phyloP scores from a whole-genome alignment of 352 stramenopile genomes.

The Pythium brachiatum region DNA sequence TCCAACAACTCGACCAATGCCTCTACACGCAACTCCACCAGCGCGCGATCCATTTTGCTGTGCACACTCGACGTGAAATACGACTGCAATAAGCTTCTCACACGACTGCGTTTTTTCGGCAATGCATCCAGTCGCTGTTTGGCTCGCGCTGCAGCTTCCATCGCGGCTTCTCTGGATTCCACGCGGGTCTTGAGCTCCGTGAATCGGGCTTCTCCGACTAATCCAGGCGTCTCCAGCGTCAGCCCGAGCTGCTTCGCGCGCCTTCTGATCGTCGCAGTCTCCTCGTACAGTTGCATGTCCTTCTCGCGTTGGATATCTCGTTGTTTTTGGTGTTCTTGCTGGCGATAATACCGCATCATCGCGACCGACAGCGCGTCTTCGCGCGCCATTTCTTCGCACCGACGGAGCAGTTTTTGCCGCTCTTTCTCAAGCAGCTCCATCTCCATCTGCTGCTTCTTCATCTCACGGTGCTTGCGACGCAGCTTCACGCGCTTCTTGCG shows the following conservation, averaged over 20 bases:
- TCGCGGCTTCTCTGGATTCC: conserved; percentile 27
- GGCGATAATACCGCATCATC: conserved; percentile 33
- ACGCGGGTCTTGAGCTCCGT: conserved; percentile 36
- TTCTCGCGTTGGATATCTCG: conserved; percentile 30
- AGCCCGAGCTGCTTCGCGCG: conserved; percentile 35
- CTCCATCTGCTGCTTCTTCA: conserved; percentile 32
- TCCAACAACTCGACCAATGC: conserved; percentile 43
- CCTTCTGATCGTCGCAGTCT: conserved; percentile 26
- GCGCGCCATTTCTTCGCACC: conserved; percentile 49
- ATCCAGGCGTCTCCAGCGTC: conserved; percentile 32
- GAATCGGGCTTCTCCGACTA: conserved; percentile 29
- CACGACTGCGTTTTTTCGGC: conserved; percentile 29
- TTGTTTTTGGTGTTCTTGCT: conserved; percentile 11
- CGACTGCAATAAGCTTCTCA: conserved; percentile 31
- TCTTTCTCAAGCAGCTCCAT: conserved; percentile 34
- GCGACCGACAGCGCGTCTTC: conserved; percentile 51
- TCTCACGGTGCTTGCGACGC: conserved; percentile 47
- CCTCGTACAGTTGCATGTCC: conserved; percentile 35
- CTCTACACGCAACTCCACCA: conserved; percentile 42
- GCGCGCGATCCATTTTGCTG: conserved; percentile 46
- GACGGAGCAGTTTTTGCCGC: conserved; percentile 22
- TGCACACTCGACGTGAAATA: conserved; percentile 31
- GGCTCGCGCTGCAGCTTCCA: conserved; percentile 27
- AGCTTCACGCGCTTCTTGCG: conserved; percentile 41
- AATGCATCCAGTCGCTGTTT: conserved; percentile 46